Base-by-base conservation (phyloP, 352 stramenopile species). In the Phytophthora tubulina region DNA sequence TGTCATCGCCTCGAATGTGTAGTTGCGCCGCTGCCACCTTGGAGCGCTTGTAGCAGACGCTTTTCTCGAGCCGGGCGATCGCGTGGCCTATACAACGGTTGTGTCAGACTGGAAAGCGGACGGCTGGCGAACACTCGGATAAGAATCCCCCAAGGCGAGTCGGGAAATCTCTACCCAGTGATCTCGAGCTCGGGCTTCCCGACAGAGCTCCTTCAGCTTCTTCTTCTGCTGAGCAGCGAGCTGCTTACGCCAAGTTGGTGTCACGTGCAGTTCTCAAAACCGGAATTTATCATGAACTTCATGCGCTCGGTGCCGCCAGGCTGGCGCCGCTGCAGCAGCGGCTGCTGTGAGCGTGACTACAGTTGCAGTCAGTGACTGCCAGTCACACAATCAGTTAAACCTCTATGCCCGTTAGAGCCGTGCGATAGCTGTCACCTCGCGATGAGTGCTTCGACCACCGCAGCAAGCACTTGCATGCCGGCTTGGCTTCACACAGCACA, bases 401-500 rank as follows among this genome's bases (percentile, higher is more conserved):
- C 63, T 72, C 64, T 66, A 66, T 72, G 41, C 9, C 32, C 10
- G 13, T 7, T 38, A 72, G 6, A 72, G 56, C 48, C 51, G 57
- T 33, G 64, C 44, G 38, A 32, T 32, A 14, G 17, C 21, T n/a
- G 64, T 51, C 39, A 49, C 31, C 39, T 8, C 21, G n/a, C 1
- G 64, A 72, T 72, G 64, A 72, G 64, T 72, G 64, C 38, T 14
- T 72, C 63, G 56, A 67, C 56, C 39, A 67, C 48, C 38, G 21
- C 64, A 61, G 64, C 32, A 72, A 39, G 32, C 64, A 48, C 55
- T 61, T 64, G 38, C 53, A 70, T 70, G 45, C 35, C 62, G 21
- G 21, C 21, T 27, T 27, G 21, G 21, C 21, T 27, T 27, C 21
- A 27, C 1, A 27, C 21, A 27, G 21, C 21, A 27, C 21, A 27